Evolutionary conservation across 768 basidiomycete species (phyloP).

Genomic region (Paxillus involutus): DNA sequence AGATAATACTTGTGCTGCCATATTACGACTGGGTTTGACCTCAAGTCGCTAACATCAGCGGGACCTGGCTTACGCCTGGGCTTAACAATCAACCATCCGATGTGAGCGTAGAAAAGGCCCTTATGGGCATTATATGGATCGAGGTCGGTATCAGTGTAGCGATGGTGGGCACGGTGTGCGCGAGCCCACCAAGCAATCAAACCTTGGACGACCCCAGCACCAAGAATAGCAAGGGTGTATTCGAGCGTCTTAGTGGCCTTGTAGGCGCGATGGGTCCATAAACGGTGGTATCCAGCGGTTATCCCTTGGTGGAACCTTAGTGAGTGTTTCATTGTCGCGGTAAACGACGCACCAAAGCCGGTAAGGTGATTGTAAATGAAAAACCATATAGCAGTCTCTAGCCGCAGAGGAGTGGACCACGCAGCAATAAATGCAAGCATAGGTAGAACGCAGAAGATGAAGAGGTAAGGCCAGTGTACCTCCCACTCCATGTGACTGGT

Average conservation of each 20-base stretch:
- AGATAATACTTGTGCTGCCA: slow-evolving; percentile 87
- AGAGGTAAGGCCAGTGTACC: slow-evolving; percentile 69
- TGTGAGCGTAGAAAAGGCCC: slow-evolving; percentile 79
- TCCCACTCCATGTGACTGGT: slow-evolving; percentile 56
- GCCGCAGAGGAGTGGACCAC: slow-evolving; percentile 54
- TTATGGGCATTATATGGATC: slow-evolving; percentile 91
- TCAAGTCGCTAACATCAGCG: slow-evolving; percentile 81
- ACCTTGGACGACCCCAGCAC: slow-evolving; percentile 87
- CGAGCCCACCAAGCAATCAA: slow-evolving; percentile 98
- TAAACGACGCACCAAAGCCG: slow-evolving; percentile 61
- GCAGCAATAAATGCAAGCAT: slow-evolving; percentile 68
- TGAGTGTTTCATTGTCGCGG: background rate
- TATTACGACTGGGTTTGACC: slow-evolving; percentile 69
- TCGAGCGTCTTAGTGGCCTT: slow-evolving; percentile 84
- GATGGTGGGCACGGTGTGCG: slow-evolving; percentile 92
- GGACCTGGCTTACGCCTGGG: slow-evolving; percentile 82
- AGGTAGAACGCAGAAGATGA: slow-evolving; percentile 71
- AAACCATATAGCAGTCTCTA: slow-evolving; percentile 64
- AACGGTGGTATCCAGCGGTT: slow-evolving; percentile 89
- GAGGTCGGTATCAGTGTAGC: slow-evolving; percentile 93
- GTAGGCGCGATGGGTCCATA: slow-evolving; percentile 93
- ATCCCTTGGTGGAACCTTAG: slow-evolving; percentile 44
- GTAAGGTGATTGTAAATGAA: slow-evolving; percentile 67
- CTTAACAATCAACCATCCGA: slow-evolving; percentile 90
- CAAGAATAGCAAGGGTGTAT: slow-evolving; percentile 78